Evolutionary conservation across 805 yeast genomes (phyloP), one percentile per base, ranked within the genome.

Genomic region (Myxozyma mucilagina): DNA sequence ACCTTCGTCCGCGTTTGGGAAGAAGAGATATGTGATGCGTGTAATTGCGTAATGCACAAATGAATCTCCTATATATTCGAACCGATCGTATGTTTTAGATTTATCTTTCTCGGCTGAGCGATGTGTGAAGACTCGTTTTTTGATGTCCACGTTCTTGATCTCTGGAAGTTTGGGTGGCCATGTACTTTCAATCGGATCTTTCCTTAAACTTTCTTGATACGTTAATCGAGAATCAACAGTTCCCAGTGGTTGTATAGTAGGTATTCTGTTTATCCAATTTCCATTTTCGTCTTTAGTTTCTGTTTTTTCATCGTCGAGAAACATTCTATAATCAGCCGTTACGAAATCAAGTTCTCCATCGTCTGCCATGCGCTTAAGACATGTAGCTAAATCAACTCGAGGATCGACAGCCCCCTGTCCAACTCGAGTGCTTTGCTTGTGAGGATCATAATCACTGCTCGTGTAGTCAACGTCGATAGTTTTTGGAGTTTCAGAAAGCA

Each of bases 1-100:
- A 41, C 98, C 98, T 78, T 94, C 98, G 29, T 84, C 77, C 47
- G 85, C 86, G 20, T 20, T 7, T 0, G 96, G 94, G 68, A 87
- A 88, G 57, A 80, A 74, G 32, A 82, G 79, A 68, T 80, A 90
- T 16, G 90, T 78, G 45, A 92, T 79, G 60, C 82, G 76, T 0
- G 97, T 87, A 56, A 88, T 84, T n/a, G 86, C 77, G 56, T 81
- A 82, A 70, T 64, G 60, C 31, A 61, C 38, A 35, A 56, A 56
- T 13, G 65, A 53, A 50, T 64, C 68, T 32, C 68, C 68, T n/a
- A 64, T 39, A 34, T 59, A 64, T 53, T 64, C 68, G 29, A 62
- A 56, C 14, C 68, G 56, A 34, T 64, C 66, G 57, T 64, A 59
- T 24, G 91, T 77, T 53, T 97, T 79, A 9, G 52, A 6, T 32